A percentile compares a stretch with the other conserved stretches of the same genome.
phyloP scores from a whole-genome alignment of 345 rosid genomes.

The Linum trigynum region DNA sequence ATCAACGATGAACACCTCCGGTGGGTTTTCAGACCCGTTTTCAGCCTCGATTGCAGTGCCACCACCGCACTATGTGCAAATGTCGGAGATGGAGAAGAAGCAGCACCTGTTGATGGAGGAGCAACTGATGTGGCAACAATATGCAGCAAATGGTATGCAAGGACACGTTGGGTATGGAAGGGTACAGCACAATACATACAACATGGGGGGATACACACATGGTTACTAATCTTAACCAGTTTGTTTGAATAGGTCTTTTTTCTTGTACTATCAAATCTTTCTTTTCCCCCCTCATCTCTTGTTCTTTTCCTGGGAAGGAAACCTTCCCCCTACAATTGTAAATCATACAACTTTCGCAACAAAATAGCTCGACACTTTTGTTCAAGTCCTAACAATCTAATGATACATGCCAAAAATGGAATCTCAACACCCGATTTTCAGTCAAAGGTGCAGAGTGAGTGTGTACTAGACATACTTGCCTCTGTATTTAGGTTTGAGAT shows the following conservation, averaged over 20 bases:
- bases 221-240: background rate
- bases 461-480: constrained; percentile 63
- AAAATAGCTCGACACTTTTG: too few relatives aligned
- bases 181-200: constrained; percentile 23
- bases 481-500: constrained; percentile 62
- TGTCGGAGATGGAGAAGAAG: constrained; percentile 55
- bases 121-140: constrained; percentile 50
- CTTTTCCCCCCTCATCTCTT: too few relatives aligned
- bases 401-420: background rate
- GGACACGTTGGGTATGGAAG: constrained; percentile 34
- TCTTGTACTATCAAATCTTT: too few relatives aligned
- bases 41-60: constrained; percentile 36
- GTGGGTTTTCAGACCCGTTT: constrained; percentile 36
- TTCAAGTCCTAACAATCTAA: too few relatives aligned
- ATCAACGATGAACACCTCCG: background rate
- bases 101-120: constrained; percentile 43
- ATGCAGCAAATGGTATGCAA: constrained; percentile 38
- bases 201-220: constrained; percentile 12
- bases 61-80: constrained; percentile 47
- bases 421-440: background rate
- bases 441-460: background rate
- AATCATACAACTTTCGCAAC: too few relatives aligned
- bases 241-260: background rate
- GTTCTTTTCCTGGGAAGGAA: too few relatives aligned
- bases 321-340: too few relatives aligned